Evolutionary conservation across 1,284 basidiomycete genomes (phyloP).

Genomic region (Mycosarcoma maydis): DNA sequence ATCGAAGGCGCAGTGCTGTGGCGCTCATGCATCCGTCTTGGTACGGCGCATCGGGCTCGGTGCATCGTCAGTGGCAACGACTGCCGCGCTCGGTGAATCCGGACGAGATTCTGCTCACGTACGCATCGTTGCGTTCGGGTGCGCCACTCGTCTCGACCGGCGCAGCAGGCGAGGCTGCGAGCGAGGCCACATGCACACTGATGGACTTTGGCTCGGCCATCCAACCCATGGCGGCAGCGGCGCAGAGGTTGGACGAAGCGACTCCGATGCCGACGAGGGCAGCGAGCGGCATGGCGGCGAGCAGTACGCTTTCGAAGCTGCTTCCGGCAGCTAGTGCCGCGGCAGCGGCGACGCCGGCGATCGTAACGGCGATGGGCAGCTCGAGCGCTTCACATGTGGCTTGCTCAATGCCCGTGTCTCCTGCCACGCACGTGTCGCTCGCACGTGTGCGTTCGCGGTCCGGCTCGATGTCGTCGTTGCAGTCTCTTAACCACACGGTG

Average conservation of each 20-base stretch:
- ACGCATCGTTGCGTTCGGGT: conserved; percentile 47
- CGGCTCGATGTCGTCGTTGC: conserved; percentile 44
- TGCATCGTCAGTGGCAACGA: conserved; percentile 26
- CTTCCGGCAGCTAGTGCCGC: conserved; percentile 40
- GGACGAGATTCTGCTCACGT: conserved; percentile 47
- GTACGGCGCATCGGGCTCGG: conserved; percentile 29
- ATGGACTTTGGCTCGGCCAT: conserved; percentile 13
- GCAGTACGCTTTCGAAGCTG: conserved; percentile 25
- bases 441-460: conserved; percentile 39
- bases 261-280: not conserved
- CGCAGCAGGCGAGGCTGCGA: conserved; percentile 9
- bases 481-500: conserved; percentile 25
- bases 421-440: conserved; percentile 26
- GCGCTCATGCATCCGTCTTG: conserved; percentile 29
- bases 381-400: conserved; percentile 28
- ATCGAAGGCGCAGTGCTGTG: conserved; percentile 26
- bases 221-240: conserved; percentile 29
- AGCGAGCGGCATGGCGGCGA: conserved; percentile 17
- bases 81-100: conserved; percentile 41
- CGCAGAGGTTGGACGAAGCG: conserved; percentile 25
- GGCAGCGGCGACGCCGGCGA: conserved; percentile 37
- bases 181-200: conserved; percentile 8
- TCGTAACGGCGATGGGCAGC: conserved; percentile 26
- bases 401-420: conserved; percentile 25
- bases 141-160: conserved; percentile 35